Conservation (phyloP, 2,329 filamentous ascomycete species). For the Trichoderma koningiopsis region DNA sequence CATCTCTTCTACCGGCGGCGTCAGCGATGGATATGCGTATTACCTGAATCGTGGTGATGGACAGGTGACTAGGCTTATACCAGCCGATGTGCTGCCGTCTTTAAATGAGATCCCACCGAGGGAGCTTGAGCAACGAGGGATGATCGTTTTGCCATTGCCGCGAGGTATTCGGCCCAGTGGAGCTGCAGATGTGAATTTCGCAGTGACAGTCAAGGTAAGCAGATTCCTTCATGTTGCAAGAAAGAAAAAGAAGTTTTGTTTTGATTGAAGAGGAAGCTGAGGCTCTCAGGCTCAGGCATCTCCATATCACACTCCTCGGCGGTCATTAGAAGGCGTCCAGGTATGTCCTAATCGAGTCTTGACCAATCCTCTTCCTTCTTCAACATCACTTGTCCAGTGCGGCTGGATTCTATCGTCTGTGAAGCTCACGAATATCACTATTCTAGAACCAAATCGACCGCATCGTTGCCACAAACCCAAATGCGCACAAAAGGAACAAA, state of each 20-base stretch:
- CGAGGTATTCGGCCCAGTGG: conserved; percentile 42
- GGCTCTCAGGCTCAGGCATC: conserved; percentile 35
- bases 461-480: conserved; percentile 39
- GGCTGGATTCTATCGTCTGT: background rate
- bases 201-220: conserved; percentile 46
- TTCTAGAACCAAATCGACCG: conserved; percentile 40
- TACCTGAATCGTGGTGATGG: conserved; percentile 58
- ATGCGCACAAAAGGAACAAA: conserved; percentile 56
- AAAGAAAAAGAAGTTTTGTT: background rate
- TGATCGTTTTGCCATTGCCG: conserved; percentile 52
- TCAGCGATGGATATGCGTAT: conserved; percentile 46
- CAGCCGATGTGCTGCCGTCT: conserved; percentile 55
- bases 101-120: conserved; percentile 47
- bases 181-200: conserved; percentile 42
- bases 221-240: background rate
- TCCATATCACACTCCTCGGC: conserved; percentile 28
- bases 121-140: conserved; percentile 44
- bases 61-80: conserved; percentile 55
- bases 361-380: background rate
- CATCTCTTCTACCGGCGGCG: background rate
- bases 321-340: conserved; percentile 39
- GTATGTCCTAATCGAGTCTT: conserved; percentile 31
- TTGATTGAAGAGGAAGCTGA: conserved; percentile 33
- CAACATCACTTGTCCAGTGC: conserved; percentile 25
- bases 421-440: background rate